These are phyloP conservation scores for Lomentospora prolificans DNA, from an alignment of 2,329 filamentous ascomycete species.

Conservation along the genomic window DNA sequence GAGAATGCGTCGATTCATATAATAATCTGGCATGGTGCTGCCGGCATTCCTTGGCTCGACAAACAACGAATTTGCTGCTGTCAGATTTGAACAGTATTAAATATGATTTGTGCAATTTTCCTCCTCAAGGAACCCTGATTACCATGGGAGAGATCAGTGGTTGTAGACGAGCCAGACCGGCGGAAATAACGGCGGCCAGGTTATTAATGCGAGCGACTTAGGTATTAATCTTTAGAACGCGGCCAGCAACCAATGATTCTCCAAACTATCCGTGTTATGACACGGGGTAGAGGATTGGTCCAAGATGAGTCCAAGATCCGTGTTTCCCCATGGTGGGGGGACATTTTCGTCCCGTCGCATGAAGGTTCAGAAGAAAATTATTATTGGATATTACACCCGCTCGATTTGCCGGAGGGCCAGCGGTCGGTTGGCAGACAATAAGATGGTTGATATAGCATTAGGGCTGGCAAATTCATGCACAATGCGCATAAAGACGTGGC, in stretches of 20 bases:
- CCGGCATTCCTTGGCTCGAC: neutral
- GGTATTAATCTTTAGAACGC: no score
- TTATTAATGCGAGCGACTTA: no score
- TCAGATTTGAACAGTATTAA: neutral
- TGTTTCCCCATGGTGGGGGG: neutral
- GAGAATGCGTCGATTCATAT: neutral
- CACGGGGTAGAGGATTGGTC: neutral
- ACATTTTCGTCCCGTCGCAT: neutral
- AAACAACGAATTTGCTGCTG: neutral
- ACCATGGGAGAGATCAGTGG: neutral
- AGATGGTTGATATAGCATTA: neutral
- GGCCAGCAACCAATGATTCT: no score
- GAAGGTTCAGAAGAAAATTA: neutral
- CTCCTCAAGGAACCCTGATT: neutral
- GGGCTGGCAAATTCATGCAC: neutral
- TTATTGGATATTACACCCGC: neutral
- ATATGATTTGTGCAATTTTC: neutral
- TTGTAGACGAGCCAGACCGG: neutral
- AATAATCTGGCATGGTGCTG: neutral
- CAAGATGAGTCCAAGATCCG: neutral
- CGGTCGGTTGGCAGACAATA: neutral
- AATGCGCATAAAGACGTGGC: neutral
- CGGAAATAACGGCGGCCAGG: neutral
- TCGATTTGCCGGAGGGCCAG: neutral
- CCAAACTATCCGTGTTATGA: neutral